Base-by-base conservation (phyloP, 2,329 filamentous ascomycete species). In the Fonsecaea multimorphosa region DNA sequence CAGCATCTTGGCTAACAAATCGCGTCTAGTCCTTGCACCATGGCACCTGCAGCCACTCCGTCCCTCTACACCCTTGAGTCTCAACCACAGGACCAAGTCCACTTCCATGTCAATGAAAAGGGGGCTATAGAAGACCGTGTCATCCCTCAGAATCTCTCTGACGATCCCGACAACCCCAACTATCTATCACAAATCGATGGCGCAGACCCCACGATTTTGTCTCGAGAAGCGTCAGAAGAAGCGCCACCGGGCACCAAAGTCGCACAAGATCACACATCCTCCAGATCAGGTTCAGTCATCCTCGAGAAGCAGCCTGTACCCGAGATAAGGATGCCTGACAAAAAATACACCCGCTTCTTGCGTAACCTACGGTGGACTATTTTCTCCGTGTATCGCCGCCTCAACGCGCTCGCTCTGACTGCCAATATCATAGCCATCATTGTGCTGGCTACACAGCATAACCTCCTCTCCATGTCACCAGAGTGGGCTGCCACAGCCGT, bases 371-470 rank as follows among this genome's bases (percentile, higher is more conserved):
- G 78, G 34, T 81, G 75, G 68, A 74, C 73, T 36, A 65, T 77
- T 40, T 72, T 81, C 63, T 75, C 76, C 63, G 72, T 80, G 19
- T 82, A 82, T 68, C 78, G 78, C 11, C 76, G 79, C 7, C 78
- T 82, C 4, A 81, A 80, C 72, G 74, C 76, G 4, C 49, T 81
- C 1, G 75, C 80, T n/a, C 75, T 81, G 36, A 55, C 76, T 5
- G 73, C 74, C 64, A 82, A 81, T 63, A 44, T 80, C 24, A 74
- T 72, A 22, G 71, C 75, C 54, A 74, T 81, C 44, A 70, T 72
- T 36, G 66, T 79, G 29, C 73, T 81, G 72, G 70, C 72, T 19
- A 71, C 72, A 24, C 73, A 78, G 49, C 76, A 75, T 56, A 76
- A 73, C 38, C 72, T 80, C 1, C 64, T 78, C 31, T 74, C 75